phyloP scores from a whole-genome alignment of 108 stramenopile genomes.

The Seminavis robusta region DNA sequence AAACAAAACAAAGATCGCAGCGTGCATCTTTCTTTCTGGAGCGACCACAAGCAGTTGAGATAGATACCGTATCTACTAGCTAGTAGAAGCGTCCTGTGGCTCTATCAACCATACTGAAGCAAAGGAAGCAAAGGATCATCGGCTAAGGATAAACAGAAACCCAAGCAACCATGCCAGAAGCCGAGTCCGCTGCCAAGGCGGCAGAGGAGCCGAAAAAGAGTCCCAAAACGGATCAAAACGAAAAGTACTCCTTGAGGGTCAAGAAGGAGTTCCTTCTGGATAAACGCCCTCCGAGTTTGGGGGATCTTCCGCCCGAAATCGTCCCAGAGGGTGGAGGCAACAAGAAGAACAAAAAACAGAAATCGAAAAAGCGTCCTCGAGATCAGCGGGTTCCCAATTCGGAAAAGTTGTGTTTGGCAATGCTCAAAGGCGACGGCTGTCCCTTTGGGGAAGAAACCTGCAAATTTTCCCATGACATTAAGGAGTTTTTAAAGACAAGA shows the following conservation, averaged over 20 bases:
- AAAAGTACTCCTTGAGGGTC: constrained; percentile 6
- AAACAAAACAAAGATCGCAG: too few species aligned
- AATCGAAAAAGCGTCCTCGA: constrained; percentile 80
- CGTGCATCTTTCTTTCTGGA: too few species aligned
- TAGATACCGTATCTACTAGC: too few species aligned
- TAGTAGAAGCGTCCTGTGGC: too few species aligned
- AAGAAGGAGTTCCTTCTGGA: constrained; percentile 18
- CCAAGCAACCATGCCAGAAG: too few species aligned
- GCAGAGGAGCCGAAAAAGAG: not conserved
- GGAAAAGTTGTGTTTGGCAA: constrained; percentile 59
- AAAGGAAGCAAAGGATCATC: too few species aligned
- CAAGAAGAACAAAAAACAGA: constrained; percentile 23
- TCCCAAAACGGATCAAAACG: constrained; percentile 8
- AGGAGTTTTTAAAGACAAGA: constrained; percentile 54
- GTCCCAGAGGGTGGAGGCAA: constrained; percentile 7
- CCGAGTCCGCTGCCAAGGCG: not conserved
- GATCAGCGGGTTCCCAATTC: constrained; percentile 41
- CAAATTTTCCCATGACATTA: constrained; percentile 81
- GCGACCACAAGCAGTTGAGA: too few species aligned
- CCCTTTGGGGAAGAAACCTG: constrained; percentile 53
- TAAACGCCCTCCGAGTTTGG: constrained; percentile 24
- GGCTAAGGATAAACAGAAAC: too few species aligned
- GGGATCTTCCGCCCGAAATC: constrained; percentile 1
- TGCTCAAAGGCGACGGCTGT: constrained; percentile 53
- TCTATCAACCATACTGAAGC: too few species aligned